phyloP scores from a whole-genome alignment of 495 filamentous ascomycete species.

The Pyronema domesticum region DNA sequence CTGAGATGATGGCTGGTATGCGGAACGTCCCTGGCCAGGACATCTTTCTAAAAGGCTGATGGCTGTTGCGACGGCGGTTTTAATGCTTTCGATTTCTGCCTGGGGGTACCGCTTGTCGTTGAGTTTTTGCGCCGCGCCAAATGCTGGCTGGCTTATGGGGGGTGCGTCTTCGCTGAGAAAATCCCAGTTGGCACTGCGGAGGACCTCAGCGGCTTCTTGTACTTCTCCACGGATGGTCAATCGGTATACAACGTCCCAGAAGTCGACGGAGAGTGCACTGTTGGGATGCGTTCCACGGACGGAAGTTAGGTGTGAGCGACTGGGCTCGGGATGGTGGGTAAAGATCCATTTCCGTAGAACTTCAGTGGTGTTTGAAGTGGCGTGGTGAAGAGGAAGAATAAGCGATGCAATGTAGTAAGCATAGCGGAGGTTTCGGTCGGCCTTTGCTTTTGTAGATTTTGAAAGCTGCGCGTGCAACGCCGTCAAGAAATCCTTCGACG shows the following conservation, averaged over 20 bases:
- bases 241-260: slow-evolving; percentile 15
- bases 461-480: slow-evolving; percentile 10
- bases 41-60: slow-evolving; percentile 6
- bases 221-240: slow-evolving; percentile 21
- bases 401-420: slow-evolving; percentile 18
- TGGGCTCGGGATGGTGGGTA: slow-evolving; percentile 13
- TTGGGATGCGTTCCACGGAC: slow-evolving; percentile 20
- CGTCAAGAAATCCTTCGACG: slow-evolving; percentile 13
- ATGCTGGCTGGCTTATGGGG: not conserved
- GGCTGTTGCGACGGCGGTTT: slow-evolving; percentile 1
- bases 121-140: not conserved
- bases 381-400: slow-evolving; percentile 19
- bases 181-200: slow-evolving; percentile 14
- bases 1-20: slow-evolving; percentile 7
- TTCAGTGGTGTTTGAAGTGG: slow-evolving; percentile 15
- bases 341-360: slow-evolving; percentile 21
- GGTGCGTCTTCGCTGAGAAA: slow-evolving; percentile 12
- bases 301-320: slow-evolving; percentile 9
- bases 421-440: slow-evolving; percentile 9
- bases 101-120: slow-evolving; percentile 15
- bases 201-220: slow-evolving; percentile 11
- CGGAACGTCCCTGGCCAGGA: slow-evolving; percentile 16
- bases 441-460: not conserved
- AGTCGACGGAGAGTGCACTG: slow-evolving; percentile 6
- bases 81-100: slow-evolving; percentile 13